Base-by-base conservation (phyloP, 2,329 filamentous ascomycete genomes). In the Cladosporium sp. region DNA sequence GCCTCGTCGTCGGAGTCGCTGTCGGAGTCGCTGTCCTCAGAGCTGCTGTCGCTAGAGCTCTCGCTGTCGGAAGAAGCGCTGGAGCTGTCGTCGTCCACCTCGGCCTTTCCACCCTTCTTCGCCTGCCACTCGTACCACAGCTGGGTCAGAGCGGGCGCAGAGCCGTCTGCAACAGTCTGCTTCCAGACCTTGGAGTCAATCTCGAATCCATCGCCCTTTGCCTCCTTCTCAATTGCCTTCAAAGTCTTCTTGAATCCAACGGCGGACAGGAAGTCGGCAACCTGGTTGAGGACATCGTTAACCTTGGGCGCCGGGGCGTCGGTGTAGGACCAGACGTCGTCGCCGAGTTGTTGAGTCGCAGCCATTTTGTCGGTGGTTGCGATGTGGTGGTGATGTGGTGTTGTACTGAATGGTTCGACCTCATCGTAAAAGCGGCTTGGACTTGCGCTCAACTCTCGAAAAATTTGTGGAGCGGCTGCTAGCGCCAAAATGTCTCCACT, bases 191-290 rank as follows among this genome's bases (percentile, higher is more conserved):
- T 68, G 13, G 58, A 65, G 51, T 71, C 63, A n/a, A 75, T 66
- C 10, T 67, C 43, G 25, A 75, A 51, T 26, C 70, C 73, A n/a
- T 73, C 70, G 56, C 71, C 72, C 62, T 71, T 68, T 16, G 75
- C 74, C 60, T 77, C 75, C 39, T 74, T 74, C 34, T 71, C 57
- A 21, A 77, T 66, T 4, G 73, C 69, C 30, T 67, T 68, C 32
- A 73, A 67, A 3, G 74, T 73, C 67, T 76, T 74, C 26, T 67
- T 67, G 67, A 73, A 77, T 23, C 74, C 74, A 56, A 76, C 68
- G 56, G 71, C 69, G 36, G 71, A 67, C 56, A 77, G 67, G 66
- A 76, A 75, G 57, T 72, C 70, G 4, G 69, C 69, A 43, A 73
- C 46, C 59, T 75, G 73, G 32, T 65, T 67, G 23, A 76, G 60